Evolutionary conservation across 1,284 basidiomycete species (phyloP), one percentile per base, ranked within the genome.

Genomic region (Trametes sp.): DNA sequence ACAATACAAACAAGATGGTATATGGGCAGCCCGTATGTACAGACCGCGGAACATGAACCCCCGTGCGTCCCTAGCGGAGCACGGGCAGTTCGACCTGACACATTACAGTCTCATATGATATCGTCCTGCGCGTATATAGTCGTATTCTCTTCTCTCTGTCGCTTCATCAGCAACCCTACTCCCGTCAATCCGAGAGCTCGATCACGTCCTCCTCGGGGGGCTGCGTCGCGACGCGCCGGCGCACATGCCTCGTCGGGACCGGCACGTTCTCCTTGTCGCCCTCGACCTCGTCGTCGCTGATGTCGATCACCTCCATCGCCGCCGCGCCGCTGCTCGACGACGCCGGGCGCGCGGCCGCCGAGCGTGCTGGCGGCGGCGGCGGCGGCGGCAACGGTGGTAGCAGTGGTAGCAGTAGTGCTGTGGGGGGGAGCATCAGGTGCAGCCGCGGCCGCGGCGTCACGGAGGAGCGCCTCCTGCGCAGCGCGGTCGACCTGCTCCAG

Each of bases 241-340:
- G 78, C n/a, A 85, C 81, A 74, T 82, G 80, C 54, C 84, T 74
- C n/a, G 80, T 81, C n/a, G 81, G 78, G 4, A 81, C 78, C 5
- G 82, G 83, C 28, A 81, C 73, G 68, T 90, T 89, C 74, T 90
- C 88, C 72, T 89, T 87, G 68, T 88, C 84, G 14, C 84, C 82
- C 31, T 81, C 80, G 5, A 83, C 82, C 11, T 82, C 82, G 33
- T 80, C 80, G 48, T 81, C 78, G 46, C 73, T 74, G 56, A 82
- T 80, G 9, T 78, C 70, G 26, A 77, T 75, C 33, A 69, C 46
- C 23, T 66, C 61, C 44, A 62, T 38, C 9, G 35, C 42, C 41
- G 31, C 59, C 54, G 38, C 52, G 24, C 31, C 42, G 19, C 31
- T 59, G 48, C 61, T 56, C 23, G 59, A 56, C n/a, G 58, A 48